phyloP scores from a whole-genome alignment of 495 filamentous ascomycete species.

The Chaetomium tenue region DNA sequence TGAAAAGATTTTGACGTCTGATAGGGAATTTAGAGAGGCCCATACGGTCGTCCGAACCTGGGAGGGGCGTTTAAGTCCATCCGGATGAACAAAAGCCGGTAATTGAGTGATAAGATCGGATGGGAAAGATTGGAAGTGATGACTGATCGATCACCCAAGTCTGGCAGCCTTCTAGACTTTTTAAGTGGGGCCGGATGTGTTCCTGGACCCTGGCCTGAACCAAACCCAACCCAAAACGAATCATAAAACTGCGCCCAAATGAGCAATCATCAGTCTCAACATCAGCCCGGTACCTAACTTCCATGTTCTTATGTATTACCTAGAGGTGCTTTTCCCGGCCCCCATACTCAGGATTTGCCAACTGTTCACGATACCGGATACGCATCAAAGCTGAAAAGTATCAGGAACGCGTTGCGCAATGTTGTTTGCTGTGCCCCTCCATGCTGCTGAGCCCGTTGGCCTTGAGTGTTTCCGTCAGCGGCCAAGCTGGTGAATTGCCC shows the following conservation, averaged over 20 bases:
- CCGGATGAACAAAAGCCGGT: neutral
- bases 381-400: neutral
- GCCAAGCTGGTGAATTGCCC: neutral
- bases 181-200: neutral
- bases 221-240: neutral
- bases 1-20: neutral
- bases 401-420: neutral
- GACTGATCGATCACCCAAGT: neutral
- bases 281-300: too few species aligned
- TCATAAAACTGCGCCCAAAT: too few species aligned
- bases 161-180: neutral
- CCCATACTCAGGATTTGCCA: too few species aligned
- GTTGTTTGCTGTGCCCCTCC: conserved; percentile 5
- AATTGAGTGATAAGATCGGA: neutral
- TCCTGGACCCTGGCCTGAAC: neutral
- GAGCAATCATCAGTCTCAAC: too few species aligned
- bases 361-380: too few species aligned
- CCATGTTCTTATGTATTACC: too few species aligned
- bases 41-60: too few species aligned
- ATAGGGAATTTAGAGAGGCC: too few species aligned
- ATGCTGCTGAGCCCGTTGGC: neutral
- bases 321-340: too few species aligned
- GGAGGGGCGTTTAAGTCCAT: too few species aligned
- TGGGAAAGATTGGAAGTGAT: neutral
- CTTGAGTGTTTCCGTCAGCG: neutral